Evolutionary conservation across 352 stramenopile species (phyloP).

Genomic region (Phytophthora idaei): DNA sequence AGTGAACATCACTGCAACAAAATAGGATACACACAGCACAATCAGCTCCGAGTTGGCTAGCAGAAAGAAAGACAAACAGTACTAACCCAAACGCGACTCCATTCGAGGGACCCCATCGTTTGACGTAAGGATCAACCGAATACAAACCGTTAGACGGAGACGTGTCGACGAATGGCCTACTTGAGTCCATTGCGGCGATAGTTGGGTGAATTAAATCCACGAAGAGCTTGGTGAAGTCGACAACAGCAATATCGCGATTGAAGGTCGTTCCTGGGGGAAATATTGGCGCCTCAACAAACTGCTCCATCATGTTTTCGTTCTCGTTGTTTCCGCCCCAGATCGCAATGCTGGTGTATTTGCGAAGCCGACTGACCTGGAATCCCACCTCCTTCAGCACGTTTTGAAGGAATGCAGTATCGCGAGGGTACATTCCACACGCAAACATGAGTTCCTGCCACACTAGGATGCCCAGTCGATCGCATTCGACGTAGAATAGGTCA

Average conservation of each 20-base stretch:
- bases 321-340: constrained; percentile 93
- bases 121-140: constrained; percentile 77
- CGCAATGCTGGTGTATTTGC: constrained; percentile 82
- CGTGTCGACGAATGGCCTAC: constrained; percentile 82
- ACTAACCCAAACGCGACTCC: constrained; percentile 60
- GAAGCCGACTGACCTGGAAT: constrained; percentile 68
- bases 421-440: constrained; percentile 86
- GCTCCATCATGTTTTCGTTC: constrained; percentile 89
- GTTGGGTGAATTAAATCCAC: constrained; percentile 71
- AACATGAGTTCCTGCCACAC: constrained; percentile 94
- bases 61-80: neutral
- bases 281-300: constrained; percentile 63
- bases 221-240: constrained; percentile 84
- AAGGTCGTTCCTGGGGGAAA: constrained; percentile 57
- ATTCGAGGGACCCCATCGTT: constrained; percentile 79
- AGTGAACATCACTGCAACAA: constrained; percentile 77
- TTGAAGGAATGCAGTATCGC: constrained; percentile 63
- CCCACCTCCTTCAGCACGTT: constrained; percentile 62
- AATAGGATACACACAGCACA: neutral
- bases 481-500: constrained; percentile 82
- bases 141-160: constrained; percentile 88
- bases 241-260: constrained; percentile 80
- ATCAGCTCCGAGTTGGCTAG: constrained; percentile 7
- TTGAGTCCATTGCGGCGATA: constrained; percentile 54
- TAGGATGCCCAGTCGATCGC: constrained; percentile 83